Evolutionary conservation across 768 basidiomycete species (phyloP).

Genomic region (Agaricus sinodeliciosus): DNA sequence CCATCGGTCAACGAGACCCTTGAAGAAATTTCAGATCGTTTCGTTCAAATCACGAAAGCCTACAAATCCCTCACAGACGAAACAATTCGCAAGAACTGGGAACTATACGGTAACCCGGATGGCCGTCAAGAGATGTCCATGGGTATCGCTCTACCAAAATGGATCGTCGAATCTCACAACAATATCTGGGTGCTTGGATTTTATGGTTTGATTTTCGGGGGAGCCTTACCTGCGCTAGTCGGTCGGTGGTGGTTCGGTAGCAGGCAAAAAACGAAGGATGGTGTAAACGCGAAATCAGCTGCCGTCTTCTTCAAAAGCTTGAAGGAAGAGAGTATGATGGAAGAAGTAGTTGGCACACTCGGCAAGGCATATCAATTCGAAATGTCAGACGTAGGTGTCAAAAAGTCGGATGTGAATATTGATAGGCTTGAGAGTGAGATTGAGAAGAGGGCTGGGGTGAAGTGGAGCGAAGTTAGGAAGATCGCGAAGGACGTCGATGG

Average conservation of each 20-base stretch:
- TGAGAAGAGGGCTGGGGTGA: slow-evolving; percentile 36
- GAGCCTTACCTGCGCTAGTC: slow-evolving; percentile 79
- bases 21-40: slow-evolving; percentile 79
- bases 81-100: slow-evolving; percentile 83
- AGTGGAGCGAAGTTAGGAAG: slow-evolving; percentile 47
- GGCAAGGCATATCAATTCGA: slow-evolving; percentile 64
- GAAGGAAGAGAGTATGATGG: slow-evolving; percentile 71
- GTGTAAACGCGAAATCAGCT: slow-evolving; percentile 74
- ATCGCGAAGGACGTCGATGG: slow-evolving; percentile 29
- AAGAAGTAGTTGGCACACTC: slow-evolving; percentile 67
- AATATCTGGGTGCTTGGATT: slow-evolving; percentile 84
- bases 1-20: slow-evolving; percentile 76
- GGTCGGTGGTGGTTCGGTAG: slow-evolving; percentile 98
- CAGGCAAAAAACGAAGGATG: slow-evolving; percentile 86
- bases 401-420: slow-evolving; percentile 29
- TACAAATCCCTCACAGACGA: slow-evolving; percentile 97
- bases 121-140: slow-evolving; percentile 92
- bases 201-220: slow-evolving; percentile 87
- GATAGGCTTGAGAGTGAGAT: slow-evolving; percentile 47
- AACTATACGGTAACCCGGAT: slow-evolving; percentile 90
- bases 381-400: slow-evolving; percentile 19
- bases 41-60: slow-evolving; percentile 93
- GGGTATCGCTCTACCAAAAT: slow-evolving; percentile 91
- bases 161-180: slow-evolving; percentile 91
- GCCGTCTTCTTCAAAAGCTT: slow-evolving; percentile 82